Evolutionary conservation across 495 filamentous ascomycete species (phyloP).

Genomic region (Friedmanniomyces simplex): DNA sequence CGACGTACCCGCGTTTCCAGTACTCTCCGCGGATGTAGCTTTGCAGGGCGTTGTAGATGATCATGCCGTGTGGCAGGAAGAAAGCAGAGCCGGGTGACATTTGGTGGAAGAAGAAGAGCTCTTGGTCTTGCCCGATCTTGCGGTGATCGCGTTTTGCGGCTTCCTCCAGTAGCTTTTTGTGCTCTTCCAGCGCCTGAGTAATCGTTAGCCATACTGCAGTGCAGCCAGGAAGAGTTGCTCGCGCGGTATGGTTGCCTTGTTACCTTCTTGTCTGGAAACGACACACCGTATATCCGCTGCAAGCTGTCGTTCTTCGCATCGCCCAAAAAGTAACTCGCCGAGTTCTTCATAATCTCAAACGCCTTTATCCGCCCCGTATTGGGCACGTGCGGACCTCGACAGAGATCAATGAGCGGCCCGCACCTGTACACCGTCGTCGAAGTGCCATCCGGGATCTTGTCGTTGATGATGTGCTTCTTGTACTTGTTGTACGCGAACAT

Average conservation of each 20-base stretch:
- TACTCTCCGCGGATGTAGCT: conserved; percentile 75
- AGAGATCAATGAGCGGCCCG: conserved; percentile 70
- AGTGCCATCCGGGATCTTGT: conserved; percentile 79
- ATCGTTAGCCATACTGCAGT: conserved; percentile 30
- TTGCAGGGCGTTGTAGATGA: conserved; percentile 82
- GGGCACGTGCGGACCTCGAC: conserved; percentile 75
- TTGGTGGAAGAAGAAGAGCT: conserved; percentile 94
- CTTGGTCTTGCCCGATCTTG: conserved; percentile 83
- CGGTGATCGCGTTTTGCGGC: conserved; percentile 92
- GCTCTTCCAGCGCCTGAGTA: conserved; percentile 56
- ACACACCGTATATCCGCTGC: conserved; percentile 91
- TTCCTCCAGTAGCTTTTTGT: conserved; percentile 88
- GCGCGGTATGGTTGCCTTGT: conserved; percentile 41
- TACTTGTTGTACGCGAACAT: conserved; percentile 97
- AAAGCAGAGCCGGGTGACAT: conserved; percentile 85
- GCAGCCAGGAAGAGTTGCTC: not conserved
- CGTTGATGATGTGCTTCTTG: conserved; percentile 91
- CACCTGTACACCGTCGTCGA: conserved; percentile 88
- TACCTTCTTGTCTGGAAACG: conserved; percentile 88
- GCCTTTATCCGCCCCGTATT: conserved; percentile 86
- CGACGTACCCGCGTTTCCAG: conserved; percentile 86
- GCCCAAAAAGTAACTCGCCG: conserved; percentile 91
- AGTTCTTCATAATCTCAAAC: conserved; percentile 93
- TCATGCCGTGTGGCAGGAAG: conserved; percentile 62
- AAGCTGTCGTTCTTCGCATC: conserved; percentile 86